Evolutionary conservation across 2,329 filamentous ascomycete genomes (phyloP).

Genomic region (Botrytis fabae): DNA sequence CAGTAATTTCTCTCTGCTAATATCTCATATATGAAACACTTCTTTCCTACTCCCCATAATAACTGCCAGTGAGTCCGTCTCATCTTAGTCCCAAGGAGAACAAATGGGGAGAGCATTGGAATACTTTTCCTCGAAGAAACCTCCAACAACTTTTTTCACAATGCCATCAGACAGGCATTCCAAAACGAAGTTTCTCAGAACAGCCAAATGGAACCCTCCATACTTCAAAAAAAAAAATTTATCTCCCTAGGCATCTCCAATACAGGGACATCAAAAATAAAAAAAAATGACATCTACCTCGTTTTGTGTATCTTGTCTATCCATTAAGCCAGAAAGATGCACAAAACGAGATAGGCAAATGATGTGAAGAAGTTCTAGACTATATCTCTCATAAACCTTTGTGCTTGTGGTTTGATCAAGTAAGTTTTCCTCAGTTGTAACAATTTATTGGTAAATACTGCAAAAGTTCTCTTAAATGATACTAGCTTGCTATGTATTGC

Average conservation of each 20-base stretch:
- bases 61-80: background rate
- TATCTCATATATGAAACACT: background rate
- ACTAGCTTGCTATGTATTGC: background rate
- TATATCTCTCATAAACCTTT: background rate
- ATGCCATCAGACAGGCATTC: background rate
- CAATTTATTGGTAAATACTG: too few relatives aligned
- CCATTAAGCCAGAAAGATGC: background rate
- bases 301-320: background rate
- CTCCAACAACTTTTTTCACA: rapidly evolving
- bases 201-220: background rate
- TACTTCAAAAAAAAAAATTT: background rate
- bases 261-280: background rate
- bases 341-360: background rate
- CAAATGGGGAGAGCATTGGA: background rate
- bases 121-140: background rate
- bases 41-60: background rate
- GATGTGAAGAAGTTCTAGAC: background rate
- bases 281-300: background rate
- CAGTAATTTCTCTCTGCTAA: background rate
- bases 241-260: background rate
- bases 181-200: background rate
- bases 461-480: too few relatives aligned
- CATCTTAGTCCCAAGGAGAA: background rate
- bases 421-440: background rate
- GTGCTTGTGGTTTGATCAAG: background rate